phyloP scores from a whole-genome alignment of 164 flowering plant genomes.

The Magnolia officinalis region DNA sequence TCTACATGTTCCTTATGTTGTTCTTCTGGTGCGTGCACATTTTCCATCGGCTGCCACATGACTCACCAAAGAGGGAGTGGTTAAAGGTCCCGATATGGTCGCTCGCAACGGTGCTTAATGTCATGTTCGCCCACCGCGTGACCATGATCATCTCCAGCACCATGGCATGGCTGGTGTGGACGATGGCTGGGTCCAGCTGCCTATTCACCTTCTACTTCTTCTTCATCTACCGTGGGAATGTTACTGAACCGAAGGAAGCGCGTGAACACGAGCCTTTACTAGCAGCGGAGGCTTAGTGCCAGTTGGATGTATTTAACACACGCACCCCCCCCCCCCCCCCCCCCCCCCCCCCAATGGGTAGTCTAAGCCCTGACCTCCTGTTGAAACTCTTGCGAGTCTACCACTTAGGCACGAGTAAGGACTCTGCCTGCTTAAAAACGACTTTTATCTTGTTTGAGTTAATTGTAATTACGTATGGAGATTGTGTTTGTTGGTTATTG shows the following conservation, averaged over 20 bases:
- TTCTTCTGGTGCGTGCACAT: neutral
- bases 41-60: neutral
- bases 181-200: neutral
- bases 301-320: no score
- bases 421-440: no score
- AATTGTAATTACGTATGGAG: no score
- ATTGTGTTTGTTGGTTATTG: no score
- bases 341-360: no score
- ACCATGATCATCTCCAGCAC: neutral
- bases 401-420: no score
- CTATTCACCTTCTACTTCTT: conserved; percentile 6
- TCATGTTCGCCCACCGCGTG: conserved; percentile 3
- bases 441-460: no score
- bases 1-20: conserved; percentile 1
- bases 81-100: conserved; percentile 9
- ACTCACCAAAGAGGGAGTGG: neutral
- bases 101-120: neutral
- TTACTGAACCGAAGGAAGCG: neutral
- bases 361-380: no score
- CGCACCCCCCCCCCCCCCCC: no score
- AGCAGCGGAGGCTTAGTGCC: neutral
- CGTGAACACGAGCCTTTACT: neutral
- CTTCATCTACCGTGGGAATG: neutral
- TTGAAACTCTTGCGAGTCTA: no score
- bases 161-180: conserved; percentile 11